These are phyloP conservation scores for Nemophila menziesii DNA, from an alignment of 257 asterid genomes.

Conservation along the genomic window DNA sequence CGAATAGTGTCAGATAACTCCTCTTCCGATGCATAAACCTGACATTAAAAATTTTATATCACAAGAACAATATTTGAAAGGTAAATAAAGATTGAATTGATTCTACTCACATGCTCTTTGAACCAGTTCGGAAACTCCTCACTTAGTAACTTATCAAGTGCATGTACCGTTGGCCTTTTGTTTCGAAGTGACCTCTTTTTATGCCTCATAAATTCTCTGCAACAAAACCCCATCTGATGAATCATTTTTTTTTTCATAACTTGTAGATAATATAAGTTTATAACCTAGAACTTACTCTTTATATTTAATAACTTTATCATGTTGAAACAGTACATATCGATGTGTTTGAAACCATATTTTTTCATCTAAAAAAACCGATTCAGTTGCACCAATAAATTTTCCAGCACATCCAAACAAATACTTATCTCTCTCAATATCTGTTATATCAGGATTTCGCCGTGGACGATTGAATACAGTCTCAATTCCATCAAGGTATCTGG, in stretches of 20 bases:
- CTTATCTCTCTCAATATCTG: not conserved
- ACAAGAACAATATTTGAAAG: no score
- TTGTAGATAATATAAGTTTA: not conserved
- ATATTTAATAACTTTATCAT: not conserved
- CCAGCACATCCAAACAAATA: not conserved
- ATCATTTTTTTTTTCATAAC: no score
- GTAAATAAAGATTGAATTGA: not conserved
- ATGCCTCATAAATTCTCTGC: not conserved
- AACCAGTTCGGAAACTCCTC: constrained; percentile 3
- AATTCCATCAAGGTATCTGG: constrained; percentile 5
- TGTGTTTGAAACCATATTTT: constrained; percentile 3
- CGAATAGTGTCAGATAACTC: not conserved
- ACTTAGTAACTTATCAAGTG: not conserved
- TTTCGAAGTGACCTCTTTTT: not conserved
- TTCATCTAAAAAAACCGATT: not conserved
- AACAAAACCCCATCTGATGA: not conserved
- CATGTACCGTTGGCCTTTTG: not conserved
- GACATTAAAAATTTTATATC: not conserved
- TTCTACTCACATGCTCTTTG: constrained; percentile 4
- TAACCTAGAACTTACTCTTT: not conserved
- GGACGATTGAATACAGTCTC: constrained; percentile 6
- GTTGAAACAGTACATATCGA: constrained; percentile 5
- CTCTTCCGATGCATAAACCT: not conserved
- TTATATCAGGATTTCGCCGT: constrained; percentile 2
- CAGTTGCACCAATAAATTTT: not conserved